A percentile compares a stretch with the other conserved stretches of the same genome.
Conservation (phyloP, 1,284 basidiomycete species). For the Singerocomus inundabilis region DNA sequence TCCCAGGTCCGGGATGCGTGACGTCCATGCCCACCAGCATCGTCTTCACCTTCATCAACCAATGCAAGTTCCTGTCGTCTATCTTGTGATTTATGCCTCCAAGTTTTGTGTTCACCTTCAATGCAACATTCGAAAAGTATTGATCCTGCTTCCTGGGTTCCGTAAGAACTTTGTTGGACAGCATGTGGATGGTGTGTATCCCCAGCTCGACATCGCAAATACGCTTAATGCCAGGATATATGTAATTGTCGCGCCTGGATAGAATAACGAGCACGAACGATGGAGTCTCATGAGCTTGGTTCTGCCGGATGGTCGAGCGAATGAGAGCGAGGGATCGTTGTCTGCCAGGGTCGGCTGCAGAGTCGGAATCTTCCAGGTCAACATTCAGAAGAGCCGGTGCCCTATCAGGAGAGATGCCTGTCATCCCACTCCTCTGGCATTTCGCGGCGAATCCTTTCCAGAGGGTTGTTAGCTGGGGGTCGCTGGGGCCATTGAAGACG, state of each 20-base stretch:
- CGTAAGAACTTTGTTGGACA: slow-evolving; percentile 55
- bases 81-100: slow-evolving; percentile 74
- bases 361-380: slow-evolving; percentile 29
- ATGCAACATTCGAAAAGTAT: slow-evolving; percentile 59
- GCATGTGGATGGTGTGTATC: slow-evolving; percentile 61
- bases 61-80: slow-evolving; percentile 51
- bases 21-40: slow-evolving; percentile 79
- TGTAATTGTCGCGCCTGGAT: slow-evolving; percentile 59
- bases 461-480: slow-evolving; percentile 41
- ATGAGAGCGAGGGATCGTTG: slow-evolving; percentile 42
- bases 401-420: slow-evolving; percentile 28
- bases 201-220: slow-evolving; percentile 67
- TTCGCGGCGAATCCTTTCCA: slow-evolving; percentile 52
- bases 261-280: slow-evolving; percentile 65
- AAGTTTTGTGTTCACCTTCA: slow-evolving; percentile 63
- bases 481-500: slow-evolving; percentile 41
- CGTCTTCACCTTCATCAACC: slow-evolving; percentile 63
- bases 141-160: slow-evolving; percentile 60
- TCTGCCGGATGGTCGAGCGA: slow-evolving; percentile 36
- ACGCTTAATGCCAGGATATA: slow-evolving; percentile 76
- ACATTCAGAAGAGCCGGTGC: slow-evolving; percentile 36
- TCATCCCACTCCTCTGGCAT: slow-evolving; percentile 53
- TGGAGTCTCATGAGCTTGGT: slow-evolving; percentile 39
- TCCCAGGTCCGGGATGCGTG: slow-evolving; percentile 67
- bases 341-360: slow-evolving; percentile 44